Evolutionary conservation across 106 monocot species (phyloP).

Genomic region (Dendrobium huoshanense): DNA sequence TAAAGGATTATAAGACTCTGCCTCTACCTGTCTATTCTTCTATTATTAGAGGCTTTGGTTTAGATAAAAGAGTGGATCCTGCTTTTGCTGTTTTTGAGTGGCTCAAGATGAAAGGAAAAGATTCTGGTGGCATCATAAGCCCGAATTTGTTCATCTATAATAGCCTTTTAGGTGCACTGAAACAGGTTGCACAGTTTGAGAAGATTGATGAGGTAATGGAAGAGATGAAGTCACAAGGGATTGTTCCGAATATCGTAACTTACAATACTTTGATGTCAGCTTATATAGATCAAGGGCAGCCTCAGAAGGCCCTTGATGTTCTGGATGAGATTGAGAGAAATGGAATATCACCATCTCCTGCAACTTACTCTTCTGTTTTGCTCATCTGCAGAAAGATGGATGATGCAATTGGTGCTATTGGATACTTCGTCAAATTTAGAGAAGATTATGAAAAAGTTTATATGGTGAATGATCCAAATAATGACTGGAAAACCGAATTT

Average conservation of each 20-base stretch:
- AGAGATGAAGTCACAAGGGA: conserved; percentile 66
- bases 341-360: conserved; percentile 58
- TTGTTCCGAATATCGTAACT: conserved; percentile 68
- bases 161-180: conserved; percentile 70
- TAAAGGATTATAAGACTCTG: conserved; percentile 32
- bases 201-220: conserved; percentile 41
- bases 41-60: conserved; percentile 70
- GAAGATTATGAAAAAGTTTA: conserved; percentile 43
- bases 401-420: conserved; percentile 60
- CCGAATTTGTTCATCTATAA: conserved; percentile 76
- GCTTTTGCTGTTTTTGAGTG: conserved; percentile 86
- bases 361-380: conserved; percentile 64
- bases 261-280: conserved; percentile 82
- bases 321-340: conserved; percentile 36
- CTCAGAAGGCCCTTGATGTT: conserved; percentile 38
- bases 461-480: conserved; percentile 18
- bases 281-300: conserved; percentile 53
- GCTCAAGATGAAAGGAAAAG: conserved; percentile 50
- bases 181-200: conserved; percentile 31
- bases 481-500: conserved; percentile 63
- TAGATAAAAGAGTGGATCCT: conserved; percentile 47
- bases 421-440: conserved; percentile 38
- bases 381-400: conserved; percentile 57
- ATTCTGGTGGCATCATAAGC: not conserved
- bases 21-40: conserved; percentile 70